phyloP scores from a whole-genome alignment of 352 stramenopile species.

The Plasmopara muralis region DNA sequence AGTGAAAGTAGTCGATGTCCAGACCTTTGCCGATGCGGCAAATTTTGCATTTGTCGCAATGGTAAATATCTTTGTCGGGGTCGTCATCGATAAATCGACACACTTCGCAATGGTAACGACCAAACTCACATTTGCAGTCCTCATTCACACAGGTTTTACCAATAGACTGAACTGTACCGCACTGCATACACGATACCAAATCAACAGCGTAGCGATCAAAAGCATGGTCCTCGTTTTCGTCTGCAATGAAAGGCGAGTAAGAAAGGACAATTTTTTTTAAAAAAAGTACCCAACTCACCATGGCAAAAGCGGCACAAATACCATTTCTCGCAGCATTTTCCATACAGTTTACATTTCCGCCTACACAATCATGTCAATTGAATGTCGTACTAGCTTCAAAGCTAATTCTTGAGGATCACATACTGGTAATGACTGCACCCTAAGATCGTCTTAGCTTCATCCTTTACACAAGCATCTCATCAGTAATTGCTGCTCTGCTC shows the following conservation, averaged over 20 bases:
- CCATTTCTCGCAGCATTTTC: conserved; percentile 84
- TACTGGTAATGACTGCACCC: conserved; percentile 87
- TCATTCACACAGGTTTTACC: conserved; percentile 52
- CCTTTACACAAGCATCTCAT: conserved; percentile 19
- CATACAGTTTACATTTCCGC: conserved; percentile 70
- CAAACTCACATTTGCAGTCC: conserved; percentile 74
- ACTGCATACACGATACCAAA: conserved; percentile 93
- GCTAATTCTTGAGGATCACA: conserved; percentile 2
- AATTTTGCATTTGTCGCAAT: conserved; percentile 98
- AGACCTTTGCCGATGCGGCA: conserved; percentile 93
- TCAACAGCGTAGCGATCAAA: conserved; percentile 93
- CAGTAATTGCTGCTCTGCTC: no score
- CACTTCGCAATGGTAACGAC: conserved; percentile 91
- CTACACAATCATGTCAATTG: conserved; percentile 15
- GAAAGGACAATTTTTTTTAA: not conserved
- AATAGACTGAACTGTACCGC: conserved; percentile 69
- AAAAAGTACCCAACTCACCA: conserved; percentile 24
- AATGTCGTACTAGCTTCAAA: not conserved
- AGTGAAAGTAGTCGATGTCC: conserved; percentile 97
- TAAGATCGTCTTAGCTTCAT: conserved; percentile 52
- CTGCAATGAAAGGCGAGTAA: conserved; percentile 13
- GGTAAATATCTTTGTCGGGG: conserved; percentile 91
- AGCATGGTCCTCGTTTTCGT: conserved; percentile 79
- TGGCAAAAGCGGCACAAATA: conserved; percentile 88
- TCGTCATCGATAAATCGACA: conserved; percentile 96